Percentiles rank a stretch among this genome's conserved stretches.
These are phyloP conservation scores for Purpureocillium lavendulum DNA, from an alignment of 2,329 filamentous ascomycete species.

Conservation along the genomic window DNA sequence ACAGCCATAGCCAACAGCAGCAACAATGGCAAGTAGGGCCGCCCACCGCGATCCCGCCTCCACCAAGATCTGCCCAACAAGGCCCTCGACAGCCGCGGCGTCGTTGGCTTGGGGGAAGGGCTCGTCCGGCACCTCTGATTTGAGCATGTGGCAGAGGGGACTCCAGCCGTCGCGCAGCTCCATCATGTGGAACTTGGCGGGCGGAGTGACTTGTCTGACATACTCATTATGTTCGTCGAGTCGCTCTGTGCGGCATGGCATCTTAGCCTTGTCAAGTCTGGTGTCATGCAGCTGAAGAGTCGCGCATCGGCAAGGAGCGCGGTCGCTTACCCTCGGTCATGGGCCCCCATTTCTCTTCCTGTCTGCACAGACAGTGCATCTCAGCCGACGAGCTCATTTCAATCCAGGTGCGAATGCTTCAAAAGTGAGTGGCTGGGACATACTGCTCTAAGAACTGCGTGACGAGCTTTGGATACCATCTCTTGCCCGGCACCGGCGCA, in stretches of 20 bases:
- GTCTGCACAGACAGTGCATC: too few relatives aligned
- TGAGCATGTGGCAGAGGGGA: conserved; percentile 17
- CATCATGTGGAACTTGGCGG: conserved; percentile 5
- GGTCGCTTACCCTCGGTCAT: too few relatives aligned
- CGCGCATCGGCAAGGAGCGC: too few relatives aligned
- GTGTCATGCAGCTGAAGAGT: too few relatives aligned
- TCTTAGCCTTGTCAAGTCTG: too few relatives aligned
- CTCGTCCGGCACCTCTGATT: conserved; percentile 14
- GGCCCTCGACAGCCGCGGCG: conserved; percentile 7
- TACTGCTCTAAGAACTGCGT: not conserved
- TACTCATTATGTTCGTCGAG: too few relatives aligned
- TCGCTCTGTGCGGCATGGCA: too few relatives aligned
- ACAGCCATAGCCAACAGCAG: too few relatives aligned
- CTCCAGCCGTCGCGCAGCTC: conserved; percentile 15
- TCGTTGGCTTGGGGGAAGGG: conserved; percentile 19
- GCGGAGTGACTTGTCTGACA: not conserved
- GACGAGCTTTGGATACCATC: not conserved
- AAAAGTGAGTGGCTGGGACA: too few relatives aligned
- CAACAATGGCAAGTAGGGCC: not conserved
- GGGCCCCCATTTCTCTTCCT: too few relatives aligned
- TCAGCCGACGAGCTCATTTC: too few relatives aligned
- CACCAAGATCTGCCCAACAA: not conserved
- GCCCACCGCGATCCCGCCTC: conserved; percentile 1
- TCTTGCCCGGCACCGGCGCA: not conserved
- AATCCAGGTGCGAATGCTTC: too few relatives aligned